A percentile compares a stretch with the other conserved stretches of the same genome.
These are phyloP conservation scores for Aspergillus sojae DNA, from an alignment of 2,329 filamentous ascomycete species.

Conservation along the genomic window DNA sequence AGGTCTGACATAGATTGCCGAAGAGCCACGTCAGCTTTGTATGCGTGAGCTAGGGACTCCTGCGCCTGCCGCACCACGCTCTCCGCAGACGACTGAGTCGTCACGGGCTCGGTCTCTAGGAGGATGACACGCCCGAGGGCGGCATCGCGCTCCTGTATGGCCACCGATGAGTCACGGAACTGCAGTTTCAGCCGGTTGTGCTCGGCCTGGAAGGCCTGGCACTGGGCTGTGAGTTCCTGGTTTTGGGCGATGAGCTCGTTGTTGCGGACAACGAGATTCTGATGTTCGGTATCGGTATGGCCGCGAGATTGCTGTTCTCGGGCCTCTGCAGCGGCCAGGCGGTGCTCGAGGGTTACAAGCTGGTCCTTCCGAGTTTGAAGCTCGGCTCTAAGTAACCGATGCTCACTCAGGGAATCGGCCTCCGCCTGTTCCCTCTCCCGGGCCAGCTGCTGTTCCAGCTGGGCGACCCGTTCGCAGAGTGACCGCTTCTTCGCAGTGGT, in stretches of 20 bases:
- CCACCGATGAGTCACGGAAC: background rate
- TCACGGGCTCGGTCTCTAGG: slow-evolving; percentile 9
- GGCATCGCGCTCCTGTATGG: slow-evolving; percentile 11
- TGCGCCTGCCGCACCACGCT: slow-evolving; percentile 9
- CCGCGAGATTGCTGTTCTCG: background rate
- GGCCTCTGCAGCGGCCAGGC: slow-evolving; percentile 9
- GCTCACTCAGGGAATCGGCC: slow-evolving; percentile 4
- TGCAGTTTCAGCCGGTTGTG: background rate
- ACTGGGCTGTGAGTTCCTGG: background rate
- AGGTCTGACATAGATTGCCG: slow-evolving; percentile 12
- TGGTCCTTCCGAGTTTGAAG: slow-evolving; percentile 6
- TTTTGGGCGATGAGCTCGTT: slow-evolving; percentile 5
- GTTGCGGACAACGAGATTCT: background rate
- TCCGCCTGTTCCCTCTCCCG: slow-evolving; percentile 2
- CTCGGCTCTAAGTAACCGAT: slow-evolving; percentile 13
- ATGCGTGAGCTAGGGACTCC: background rate
- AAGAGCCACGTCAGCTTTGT: background rate
- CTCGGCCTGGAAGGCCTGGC: slow-evolving; percentile 1
- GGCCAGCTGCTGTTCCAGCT: slow-evolving; percentile 15
- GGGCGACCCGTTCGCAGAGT: slow-evolving; percentile 8
- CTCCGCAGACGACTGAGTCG: background rate
- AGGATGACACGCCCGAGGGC: background rate
- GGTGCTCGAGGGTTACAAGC: slow-evolving; percentile 6
- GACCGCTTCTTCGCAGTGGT: slow-evolving; percentile 1
- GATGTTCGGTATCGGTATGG: slow-evolving; percentile 2